Percentiles rank a stretch among this genome's conserved stretches.
These are phyloP conservation scores for Amyloporia xantha DNA, from an alignment of 768 basidiomycete species.

Conservation along the genomic window DNA sequence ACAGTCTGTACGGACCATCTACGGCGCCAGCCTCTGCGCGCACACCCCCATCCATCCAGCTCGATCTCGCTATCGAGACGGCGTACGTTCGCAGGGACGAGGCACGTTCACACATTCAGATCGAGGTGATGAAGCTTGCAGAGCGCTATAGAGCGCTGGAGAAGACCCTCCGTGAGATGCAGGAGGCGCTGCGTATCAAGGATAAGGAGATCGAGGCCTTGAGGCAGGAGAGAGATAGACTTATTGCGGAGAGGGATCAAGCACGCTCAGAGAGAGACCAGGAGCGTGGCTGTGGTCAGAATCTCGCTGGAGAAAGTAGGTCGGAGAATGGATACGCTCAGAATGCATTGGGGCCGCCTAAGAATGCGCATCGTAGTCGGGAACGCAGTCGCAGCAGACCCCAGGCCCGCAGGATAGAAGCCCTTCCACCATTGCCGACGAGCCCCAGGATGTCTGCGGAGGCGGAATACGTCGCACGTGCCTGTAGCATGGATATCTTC, in stretches of 20 bases:
- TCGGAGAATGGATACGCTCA: constrained; percentile 2
- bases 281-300: constrained; percentile 9
- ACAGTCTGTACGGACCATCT: constrained; percentile 8
- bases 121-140: constrained; percentile 41
- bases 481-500: constrained; percentile 56
- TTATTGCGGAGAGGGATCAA: constrained; percentile 22
- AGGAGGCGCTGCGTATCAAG: constrained; percentile 48
- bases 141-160: constrained; percentile 62
- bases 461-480: constrained; percentile 49
- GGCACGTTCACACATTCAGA: constrained; percentile 9
- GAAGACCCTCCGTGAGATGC: constrained; percentile 55
- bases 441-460: constrained; percentile 23
- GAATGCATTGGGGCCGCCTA: constrained; percentile 3
- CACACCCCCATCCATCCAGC: constrained; percentile 11
- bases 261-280: constrained; percentile 16
- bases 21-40: constrained; percentile 15
- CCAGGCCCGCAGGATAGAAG: constrained; percentile 14
- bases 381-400: constrained; percentile 16
- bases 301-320: constrained; percentile 6
- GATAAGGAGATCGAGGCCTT: constrained; percentile 57
- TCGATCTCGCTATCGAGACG: constrained; percentile 1
- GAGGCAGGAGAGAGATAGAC: constrained; percentile 32
- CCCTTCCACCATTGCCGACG: constrained; percentile 16
- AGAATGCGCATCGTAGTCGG: constrained; percentile 10
- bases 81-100: constrained; percentile 11